Base-by-base conservation (phyloP, 2,329 filamentous ascomycete species). In the Plectosphaerella sp. region DNA sequence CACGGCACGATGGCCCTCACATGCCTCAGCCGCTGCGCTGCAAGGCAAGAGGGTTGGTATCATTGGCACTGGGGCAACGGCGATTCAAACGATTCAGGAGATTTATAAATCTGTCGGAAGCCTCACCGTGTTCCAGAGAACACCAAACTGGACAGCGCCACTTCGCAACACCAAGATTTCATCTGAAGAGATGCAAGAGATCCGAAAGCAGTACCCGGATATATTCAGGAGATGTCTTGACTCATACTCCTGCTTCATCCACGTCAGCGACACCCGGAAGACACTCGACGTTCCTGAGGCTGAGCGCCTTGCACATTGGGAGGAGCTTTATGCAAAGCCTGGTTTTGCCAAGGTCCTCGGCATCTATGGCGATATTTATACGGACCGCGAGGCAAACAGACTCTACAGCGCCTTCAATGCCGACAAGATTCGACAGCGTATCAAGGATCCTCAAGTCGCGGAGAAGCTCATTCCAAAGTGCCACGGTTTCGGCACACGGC, bases 291-390 rank as follows among this genome's bases (percentile, higher is more conserved):
- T 67, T 54, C 51, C 59, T 9, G 59, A 62, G 9, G 63, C 65
- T 45, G 64, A 70, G 50, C 58, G 59, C 12, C 51, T 53, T 16
- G 49, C 48, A 8, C 55, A 54, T 4, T 63, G 60, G 59, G 60
- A 63, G 39, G 56, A 62, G 35, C 52, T 68, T 2, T 75, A 72
- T 58, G 52, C 62, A 0, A 50, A 61, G 4, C 70, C 70, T 1
- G 73, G 70, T 1, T 74, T 76, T 52, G 59, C 61, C 11, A 73
- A 69, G 50, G 39, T 35, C n/a, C 47, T 55, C 42, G 58, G 15
- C 58, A 59, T 42, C 49, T 62, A 24, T 33, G 52, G 46, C 6
- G 67, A 69, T 45, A 58, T 64, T 1, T 56, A 58, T 15, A 66
- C 59, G 1, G 53, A 69, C 36, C 50, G 52, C 12, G 55, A 59